Evolutionary conservation across 352 stramenopile species (phyloP).

Genomic region (Phytophthora sp.): DNA sequence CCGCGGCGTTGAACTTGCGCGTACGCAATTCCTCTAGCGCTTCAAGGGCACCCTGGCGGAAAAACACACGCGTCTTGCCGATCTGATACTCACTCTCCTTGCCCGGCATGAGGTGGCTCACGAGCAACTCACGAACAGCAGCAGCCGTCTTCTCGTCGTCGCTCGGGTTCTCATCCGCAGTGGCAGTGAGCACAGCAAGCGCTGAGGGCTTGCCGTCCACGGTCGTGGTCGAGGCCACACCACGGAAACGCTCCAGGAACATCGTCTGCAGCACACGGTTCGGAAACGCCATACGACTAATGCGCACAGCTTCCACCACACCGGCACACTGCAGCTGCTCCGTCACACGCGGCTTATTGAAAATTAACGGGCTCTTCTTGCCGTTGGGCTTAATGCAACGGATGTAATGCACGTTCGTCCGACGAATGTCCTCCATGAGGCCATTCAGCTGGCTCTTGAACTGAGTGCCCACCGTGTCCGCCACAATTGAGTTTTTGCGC

Average conservation of each 20-base stretch:
- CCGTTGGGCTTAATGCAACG: slow-evolving; percentile 99
- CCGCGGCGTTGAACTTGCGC: slow-evolving; percentile 76
- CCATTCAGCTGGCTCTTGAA: slow-evolving; percentile 95
- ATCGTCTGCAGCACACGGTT: slow-evolving; percentile 94
- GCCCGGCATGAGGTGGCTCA: slow-evolving; percentile 63
- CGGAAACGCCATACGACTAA: slow-evolving; percentile 97
- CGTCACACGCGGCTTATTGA: slow-evolving; percentile 93
- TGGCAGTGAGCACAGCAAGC: slow-evolving; percentile 44
- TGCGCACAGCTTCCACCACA: slow-evolving; percentile 98
- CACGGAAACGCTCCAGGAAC: slow-evolving; percentile 87
- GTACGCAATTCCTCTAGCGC: slow-evolving; percentile 87
- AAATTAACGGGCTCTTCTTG: slow-evolving; percentile 88
- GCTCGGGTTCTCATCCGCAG: slow-evolving; percentile 43
- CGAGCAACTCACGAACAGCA: slow-evolving; percentile 59
- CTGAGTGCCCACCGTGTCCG: slow-evolving; percentile 87
- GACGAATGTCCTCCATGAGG: slow-evolving; percentile 95
- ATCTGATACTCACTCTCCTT: slow-evolving; percentile 78
- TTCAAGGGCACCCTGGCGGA: slow-evolving; percentile 93
- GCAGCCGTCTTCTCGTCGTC: slow-evolving; percentile 43
- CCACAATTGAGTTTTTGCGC: slow-evolving; percentile 83
- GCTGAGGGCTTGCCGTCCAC: slow-evolving; percentile 30
- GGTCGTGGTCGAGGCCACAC: slow-evolving; percentile 45
- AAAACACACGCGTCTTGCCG: slow-evolving; percentile 95
- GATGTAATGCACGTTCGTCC: slow-evolving; percentile 98
- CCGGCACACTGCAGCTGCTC: slow-evolving; percentile 98